Percentiles rank a stretch among this genome's conserved stretches.
phyloP scores from a whole-genome alignment of 2,329 filamentous ascomycete genomes.

The Neonectria magnoliae region DNA sequence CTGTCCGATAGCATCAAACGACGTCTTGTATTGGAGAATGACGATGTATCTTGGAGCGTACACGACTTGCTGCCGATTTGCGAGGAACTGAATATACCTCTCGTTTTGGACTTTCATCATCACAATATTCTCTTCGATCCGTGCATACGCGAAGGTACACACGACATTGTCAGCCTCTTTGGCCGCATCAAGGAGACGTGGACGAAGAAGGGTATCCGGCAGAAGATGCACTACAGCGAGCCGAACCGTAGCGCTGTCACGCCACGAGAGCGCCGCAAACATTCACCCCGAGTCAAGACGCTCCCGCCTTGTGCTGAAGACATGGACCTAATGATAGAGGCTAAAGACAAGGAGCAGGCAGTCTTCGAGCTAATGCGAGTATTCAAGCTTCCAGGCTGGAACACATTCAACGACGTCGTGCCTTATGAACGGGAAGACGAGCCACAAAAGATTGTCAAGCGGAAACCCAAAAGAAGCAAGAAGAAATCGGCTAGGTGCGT shows the following conservation, averaged over 20 bases:
- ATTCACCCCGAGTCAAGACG: conserved; percentile 80
- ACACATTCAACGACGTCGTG: conserved; percentile 79
- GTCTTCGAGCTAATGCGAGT: conserved; percentile 93
- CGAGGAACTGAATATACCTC: conserved; percentile 91
- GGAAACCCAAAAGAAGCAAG: conserved; percentile 51
- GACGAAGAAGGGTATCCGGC: conserved; percentile 83
- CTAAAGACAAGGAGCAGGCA: conserved; percentile 97
- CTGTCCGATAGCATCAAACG: conserved; percentile 78
- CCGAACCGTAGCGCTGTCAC: conserved; percentile 73
- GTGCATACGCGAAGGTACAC: conserved; percentile 81
- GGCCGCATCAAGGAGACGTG: conserved; percentile 85
- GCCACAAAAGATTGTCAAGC: conserved; percentile 59
- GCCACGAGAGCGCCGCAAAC: conserved; percentile 81
- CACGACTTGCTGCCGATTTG: conserved; percentile 91
- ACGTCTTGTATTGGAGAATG: conserved; percentile 89
- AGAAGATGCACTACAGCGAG: conserved; percentile 98
- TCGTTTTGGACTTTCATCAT: conserved; percentile 94
- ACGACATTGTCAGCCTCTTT: conserved; percentile 79
- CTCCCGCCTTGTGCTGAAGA: conserved; percentile 83
- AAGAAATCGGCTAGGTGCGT: conserved; percentile 48
- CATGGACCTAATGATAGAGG: conserved; percentile 99
- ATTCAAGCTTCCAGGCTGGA: conserved; percentile 83
- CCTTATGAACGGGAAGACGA: conserved; percentile 83
- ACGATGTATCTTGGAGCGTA: conserved; percentile 92
- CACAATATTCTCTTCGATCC: conserved; percentile 92